phyloP scores from a whole-genome alignment of 2,329 filamentous ascomycete genomes.

The Paraconiothyrium sp. region DNA sequence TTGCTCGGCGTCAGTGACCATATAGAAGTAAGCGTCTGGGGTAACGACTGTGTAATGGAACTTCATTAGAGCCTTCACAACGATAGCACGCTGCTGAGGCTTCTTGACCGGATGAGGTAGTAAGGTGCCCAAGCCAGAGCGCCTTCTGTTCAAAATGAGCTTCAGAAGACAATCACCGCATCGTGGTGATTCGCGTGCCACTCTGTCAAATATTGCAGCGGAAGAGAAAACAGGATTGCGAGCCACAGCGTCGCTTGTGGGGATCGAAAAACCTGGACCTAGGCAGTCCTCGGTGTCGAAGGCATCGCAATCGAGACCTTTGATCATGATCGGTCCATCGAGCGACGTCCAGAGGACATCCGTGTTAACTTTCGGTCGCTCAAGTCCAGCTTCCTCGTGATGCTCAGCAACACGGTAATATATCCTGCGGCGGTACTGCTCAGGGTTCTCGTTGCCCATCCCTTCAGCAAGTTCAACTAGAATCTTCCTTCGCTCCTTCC shows the following conservation, averaged over 20 bases:
- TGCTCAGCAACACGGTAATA: slow-evolving; percentile 51
- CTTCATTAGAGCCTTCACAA: slow-evolving; percentile 53
- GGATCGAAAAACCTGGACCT: slow-evolving; percentile 53
- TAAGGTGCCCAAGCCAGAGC: slow-evolving; percentile 50
- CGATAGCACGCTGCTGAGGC: slow-evolving; percentile 42
- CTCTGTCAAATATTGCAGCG: slow-evolving; percentile 51
- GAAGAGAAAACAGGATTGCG: slow-evolving; percentile 52
- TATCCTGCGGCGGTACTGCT: slow-evolving; percentile 48
- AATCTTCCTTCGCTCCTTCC: slow-evolving; percentile 51
- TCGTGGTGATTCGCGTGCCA: slow-evolving; percentile 50
- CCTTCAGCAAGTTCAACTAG: slow-evolving; percentile 51
- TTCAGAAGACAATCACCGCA: slow-evolving; percentile 57
- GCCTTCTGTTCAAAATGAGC: slow-evolving; percentile 48
- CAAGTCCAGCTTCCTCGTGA: slow-evolving; percentile 51
- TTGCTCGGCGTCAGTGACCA: slow-evolving; percentile 58
- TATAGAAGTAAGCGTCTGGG: slow-evolving; percentile 54
- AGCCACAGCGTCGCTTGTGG: slow-evolving; percentile 46
- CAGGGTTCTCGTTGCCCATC: slow-evolving; percentile 44
- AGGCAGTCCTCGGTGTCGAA: slow-evolving; percentile 56
- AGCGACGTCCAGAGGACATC: slow-evolving; percentile 55
- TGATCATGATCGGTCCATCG: slow-evolving; percentile 54
- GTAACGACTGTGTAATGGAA: slow-evolving; percentile 56
- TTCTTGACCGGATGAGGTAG: slow-evolving; percentile 47
- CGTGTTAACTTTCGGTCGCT: slow-evolving; percentile 53
- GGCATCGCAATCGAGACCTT: slow-evolving; percentile 52